A percentile compares a stretch with the other conserved stretches of the same genome.
phyloP scores from a whole-genome alignment of 345 rosid species.

The Orychophragmus violaceus region DNA sequence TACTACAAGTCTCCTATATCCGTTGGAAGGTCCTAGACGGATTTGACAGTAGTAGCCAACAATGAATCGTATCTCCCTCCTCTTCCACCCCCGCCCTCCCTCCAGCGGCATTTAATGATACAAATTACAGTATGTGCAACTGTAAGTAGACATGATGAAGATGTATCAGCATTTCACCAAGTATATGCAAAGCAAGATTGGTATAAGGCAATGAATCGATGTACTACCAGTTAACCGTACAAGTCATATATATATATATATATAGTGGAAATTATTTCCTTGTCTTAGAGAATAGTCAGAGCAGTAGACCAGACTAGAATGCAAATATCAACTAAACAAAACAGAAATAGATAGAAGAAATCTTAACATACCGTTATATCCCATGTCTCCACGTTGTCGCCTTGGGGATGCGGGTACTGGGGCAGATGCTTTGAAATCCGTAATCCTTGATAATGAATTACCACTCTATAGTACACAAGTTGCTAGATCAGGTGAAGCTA shows the following conservation, averaged over 20 bases:
- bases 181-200: not conserved
- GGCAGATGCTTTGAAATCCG: constrained; percentile 54
- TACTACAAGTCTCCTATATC: constrained; percentile 79
- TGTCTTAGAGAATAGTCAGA: not conserved
- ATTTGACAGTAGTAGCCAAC: constrained; percentile 71
- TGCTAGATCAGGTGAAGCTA: not conserved
- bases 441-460: constrained; percentile 56
- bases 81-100: constrained; percentile 93
- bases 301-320: not conserved
- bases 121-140: not conserved
- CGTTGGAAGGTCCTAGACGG: constrained; percentile 79
- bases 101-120: constrained; percentile 49
- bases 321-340: constrained; percentile 2
- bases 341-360: not conserved
- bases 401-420: constrained; percentile 71
- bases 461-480: constrained; percentile 48
- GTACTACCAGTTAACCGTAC: not conserved
- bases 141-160: not conserved
- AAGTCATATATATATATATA: not conserved
- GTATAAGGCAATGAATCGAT: not conserved
- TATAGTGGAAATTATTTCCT: not conserved
- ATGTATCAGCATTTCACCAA: not conserved
- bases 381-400: constrained; percentile 72
- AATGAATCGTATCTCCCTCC: constrained; percentile 76
- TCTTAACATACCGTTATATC: constrained; percentile 50